A percentile compares a stretch with the other conserved stretches of the same genome.
Conservation (phyloP, 805 yeast species). For the Suhomyces sp. region DNA sequence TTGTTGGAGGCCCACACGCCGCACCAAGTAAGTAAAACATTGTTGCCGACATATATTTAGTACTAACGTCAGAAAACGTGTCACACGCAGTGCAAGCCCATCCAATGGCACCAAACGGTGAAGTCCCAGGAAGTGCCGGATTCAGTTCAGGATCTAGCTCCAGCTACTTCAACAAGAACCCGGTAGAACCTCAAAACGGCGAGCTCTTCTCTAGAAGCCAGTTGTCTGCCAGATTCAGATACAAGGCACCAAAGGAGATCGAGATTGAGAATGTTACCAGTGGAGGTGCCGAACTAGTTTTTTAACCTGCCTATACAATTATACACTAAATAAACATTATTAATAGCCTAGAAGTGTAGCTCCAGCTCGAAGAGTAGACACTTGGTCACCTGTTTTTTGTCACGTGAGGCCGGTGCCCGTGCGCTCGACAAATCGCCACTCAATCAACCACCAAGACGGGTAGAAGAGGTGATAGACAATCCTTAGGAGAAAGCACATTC, state of each 20-base stretch:
- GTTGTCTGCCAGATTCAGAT: constrained; percentile 74
- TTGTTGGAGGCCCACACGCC: constrained; percentile 77
- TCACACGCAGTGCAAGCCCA: constrained; percentile 31
- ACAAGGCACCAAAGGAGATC: constrained; percentile 53
- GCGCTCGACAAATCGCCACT: neutral
- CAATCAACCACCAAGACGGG: neutral
- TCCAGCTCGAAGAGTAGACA: too few species aligned
- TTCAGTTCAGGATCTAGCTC: constrained; percentile 12
- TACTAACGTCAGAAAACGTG: constrained; percentile 13
- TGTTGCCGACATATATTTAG: neutral
- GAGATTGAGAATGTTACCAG: constrained; percentile 76
- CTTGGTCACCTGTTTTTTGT: neutral
- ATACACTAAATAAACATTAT: neutral
- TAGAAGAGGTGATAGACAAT: neutral
- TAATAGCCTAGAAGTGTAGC: too few species aligned
- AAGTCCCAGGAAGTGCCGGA: constrained; percentile 28
- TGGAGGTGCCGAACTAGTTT: constrained; percentile 77
- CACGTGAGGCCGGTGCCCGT: neutral
- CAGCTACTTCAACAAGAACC: constrained; percentile 25
- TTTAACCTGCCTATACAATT: constrained; percentile 29
- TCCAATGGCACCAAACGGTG: constrained; percentile 44
- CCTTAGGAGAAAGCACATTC: too few species aligned
- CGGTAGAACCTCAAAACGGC: constrained; percentile 41
- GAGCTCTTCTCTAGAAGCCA: constrained; percentile 54
- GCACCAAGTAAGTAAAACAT: constrained; percentile 41